These are phyloP conservation scores for Candida sakaeoensis DNA, from an alignment of 805 yeast genomes.

Conservation along the genomic window DNA sequence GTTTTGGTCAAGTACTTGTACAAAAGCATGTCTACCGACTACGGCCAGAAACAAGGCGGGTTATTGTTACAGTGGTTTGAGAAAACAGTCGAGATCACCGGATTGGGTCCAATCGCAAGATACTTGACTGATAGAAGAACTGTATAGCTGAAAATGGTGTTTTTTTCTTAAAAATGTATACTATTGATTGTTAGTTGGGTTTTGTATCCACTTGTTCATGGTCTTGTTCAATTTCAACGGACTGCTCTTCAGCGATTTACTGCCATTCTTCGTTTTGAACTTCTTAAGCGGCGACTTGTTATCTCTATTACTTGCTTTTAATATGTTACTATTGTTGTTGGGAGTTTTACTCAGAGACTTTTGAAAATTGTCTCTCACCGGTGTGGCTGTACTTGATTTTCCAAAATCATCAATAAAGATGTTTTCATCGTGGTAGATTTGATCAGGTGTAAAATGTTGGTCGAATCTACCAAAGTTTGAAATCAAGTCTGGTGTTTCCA, in stretches of 20 bases:
- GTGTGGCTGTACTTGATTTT: background rate
- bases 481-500: background rate
- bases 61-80: conserved; percentile 88
- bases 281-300: conserved; percentile 5
- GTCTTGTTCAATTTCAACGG: background rate
- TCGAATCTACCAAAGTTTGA: background rate
- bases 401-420: background rate
- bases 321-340: background rate
- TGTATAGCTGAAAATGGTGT: conserved; percentile 33
- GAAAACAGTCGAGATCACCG: conserved; percentile 76
- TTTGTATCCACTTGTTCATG: background rate
- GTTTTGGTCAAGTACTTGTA: conserved; percentile 79
- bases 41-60: conserved; percentile 85
- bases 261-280: conserved; percentile 1
- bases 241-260: background rate
- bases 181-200: background rate
- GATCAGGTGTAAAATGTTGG: conserved; percentile 6
- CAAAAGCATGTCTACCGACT: conserved; percentile 74
- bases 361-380: background rate
- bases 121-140: conserved; percentile 83
- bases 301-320: conserved; percentile 1
- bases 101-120: conserved; percentile 85
- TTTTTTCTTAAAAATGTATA: too few species aligned
- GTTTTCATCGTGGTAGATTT: conserved; percentile 7
- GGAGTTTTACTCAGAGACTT: background rate